Percentiles rank a stretch among this genome's conserved stretches.
Evolutionary conservation across 2,329 filamentous ascomycete species (phyloP).

Genomic region (Aspergillus caelatus): DNA sequence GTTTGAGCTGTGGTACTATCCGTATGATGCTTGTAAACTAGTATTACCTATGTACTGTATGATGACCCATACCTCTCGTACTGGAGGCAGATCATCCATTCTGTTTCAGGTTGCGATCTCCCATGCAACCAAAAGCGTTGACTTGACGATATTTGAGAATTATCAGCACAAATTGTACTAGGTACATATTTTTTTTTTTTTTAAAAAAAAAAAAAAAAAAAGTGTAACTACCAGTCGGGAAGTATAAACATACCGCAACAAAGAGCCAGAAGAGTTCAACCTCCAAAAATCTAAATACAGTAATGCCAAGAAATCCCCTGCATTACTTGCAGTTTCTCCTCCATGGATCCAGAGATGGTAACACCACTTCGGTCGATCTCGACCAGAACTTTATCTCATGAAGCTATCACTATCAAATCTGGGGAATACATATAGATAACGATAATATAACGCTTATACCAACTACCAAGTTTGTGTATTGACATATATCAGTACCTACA

Average conservation of each 20-base stretch:
- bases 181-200: too few relatives aligned
- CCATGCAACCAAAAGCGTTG: background rate
- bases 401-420: background rate
- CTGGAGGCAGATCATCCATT: background rate
- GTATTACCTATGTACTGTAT: background rate
- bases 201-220: too few relatives aligned
- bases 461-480: background rate
- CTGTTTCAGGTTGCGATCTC: background rate
- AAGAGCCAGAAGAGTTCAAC: background rate
- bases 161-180: background rate
- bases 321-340: constrained; percentile 5
- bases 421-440: background rate
- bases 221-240: background rate
- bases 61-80: background rate
- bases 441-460: background rate
- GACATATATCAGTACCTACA: background rate
- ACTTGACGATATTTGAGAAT: background rate
- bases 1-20: background rate
- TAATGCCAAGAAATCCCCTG: constrained; percentile 4
- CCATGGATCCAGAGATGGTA: background rate
- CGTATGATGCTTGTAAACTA: background rate
- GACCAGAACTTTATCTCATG: background rate
- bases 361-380: background rate
- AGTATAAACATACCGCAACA: background rate
- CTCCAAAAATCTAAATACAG: background rate